A percentile compares a stretch with the other conserved stretches of the same genome.
phyloP scores from a whole-genome alignment of 75 land plant genomes.

The Picea glauca region DNA sequence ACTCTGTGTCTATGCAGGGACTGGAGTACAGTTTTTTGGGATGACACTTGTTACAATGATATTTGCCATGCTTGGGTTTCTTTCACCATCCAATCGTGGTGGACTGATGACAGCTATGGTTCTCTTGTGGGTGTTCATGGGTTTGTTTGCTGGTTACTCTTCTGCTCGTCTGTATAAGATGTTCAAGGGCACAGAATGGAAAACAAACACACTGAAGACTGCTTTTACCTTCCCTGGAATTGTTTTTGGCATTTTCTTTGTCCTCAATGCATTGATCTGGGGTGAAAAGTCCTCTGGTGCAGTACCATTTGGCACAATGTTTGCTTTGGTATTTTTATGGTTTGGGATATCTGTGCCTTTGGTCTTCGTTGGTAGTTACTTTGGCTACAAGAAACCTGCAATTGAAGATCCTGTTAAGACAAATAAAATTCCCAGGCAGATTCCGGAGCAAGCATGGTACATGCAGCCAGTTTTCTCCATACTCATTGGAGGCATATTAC shows the following conservation, averaged over 20 bases:
- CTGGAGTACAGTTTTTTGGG: conserved; percentile 56
- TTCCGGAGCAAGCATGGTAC: conserved; percentile 64
- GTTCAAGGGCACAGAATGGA: conserved; percentile 58
- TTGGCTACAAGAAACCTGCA: conserved; percentile 53
- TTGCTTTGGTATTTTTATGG: conserved; percentile 49
- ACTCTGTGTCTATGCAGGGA: conserved; percentile 48
- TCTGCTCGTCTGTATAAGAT: conserved; percentile 43
- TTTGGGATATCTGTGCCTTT: conserved; percentile 65
- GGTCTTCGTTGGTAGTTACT: conserved; percentile 51
- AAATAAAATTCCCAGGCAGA: conserved; percentile 50
- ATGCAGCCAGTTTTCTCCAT: conserved; percentile 51
- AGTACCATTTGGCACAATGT: conserved; percentile 48
- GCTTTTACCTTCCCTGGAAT: conserved; percentile 48
- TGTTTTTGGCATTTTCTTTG: conserved; percentile 33
- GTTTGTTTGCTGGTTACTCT: conserved; percentile 47
- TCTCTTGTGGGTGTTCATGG: conserved; percentile 53
- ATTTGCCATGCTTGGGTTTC: conserved; percentile 48
- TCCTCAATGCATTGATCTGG: conserved; percentile 54
- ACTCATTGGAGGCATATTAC: conserved; percentile 50
- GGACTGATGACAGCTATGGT: conserved; percentile 59
- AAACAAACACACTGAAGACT: conserved; percentile 41
- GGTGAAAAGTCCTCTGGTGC: conserved; percentile 61
- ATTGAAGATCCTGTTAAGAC: conserved; percentile 59
- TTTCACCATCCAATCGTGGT: conserved; percentile 52
- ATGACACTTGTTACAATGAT: conserved; percentile 59